Evolutionary conservation across 2,329 filamentous ascomycete genomes (phyloP).

Genomic region (Grosmannia clavigera): DNA sequence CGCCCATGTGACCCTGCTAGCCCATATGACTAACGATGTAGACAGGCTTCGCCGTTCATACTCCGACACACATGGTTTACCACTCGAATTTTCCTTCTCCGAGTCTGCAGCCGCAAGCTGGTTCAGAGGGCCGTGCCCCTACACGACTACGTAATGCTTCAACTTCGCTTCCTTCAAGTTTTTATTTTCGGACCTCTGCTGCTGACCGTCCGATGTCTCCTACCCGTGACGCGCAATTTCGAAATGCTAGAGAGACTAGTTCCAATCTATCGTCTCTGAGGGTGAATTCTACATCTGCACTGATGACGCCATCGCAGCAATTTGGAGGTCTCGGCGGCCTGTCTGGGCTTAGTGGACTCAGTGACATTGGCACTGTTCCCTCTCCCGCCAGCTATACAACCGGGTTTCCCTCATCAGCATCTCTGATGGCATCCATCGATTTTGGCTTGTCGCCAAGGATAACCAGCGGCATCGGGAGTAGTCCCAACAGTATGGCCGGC

Average conservation of each 20-base stretch:
- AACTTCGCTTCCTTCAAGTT: constrained; percentile 27
- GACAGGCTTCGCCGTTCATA: constrained; percentile 33
- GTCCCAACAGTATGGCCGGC: constrained; percentile 21
- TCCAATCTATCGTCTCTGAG: neutral
- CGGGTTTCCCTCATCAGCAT: constrained; percentile 25
- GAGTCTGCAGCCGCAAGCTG: constrained; percentile 26
- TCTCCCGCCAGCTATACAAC: neutral
- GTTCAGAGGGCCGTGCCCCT: constrained; percentile 25
- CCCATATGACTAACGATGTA: constrained; percentile 12
- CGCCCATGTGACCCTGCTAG: neutral
- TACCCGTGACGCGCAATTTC: neutral
- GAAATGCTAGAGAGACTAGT: neutral
- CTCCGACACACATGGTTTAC: constrained; percentile 38
- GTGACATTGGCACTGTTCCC: neutral
- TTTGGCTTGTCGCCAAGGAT: constrained; percentile 27
- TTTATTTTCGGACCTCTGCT: constrained; percentile 24
- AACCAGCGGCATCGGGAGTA: constrained; percentile 21
- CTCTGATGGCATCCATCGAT: constrained; percentile 40
- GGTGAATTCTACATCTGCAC: neutral
- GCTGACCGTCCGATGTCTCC: too few relatives aligned
- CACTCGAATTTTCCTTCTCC: constrained; percentile 26
- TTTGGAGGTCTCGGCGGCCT: neutral
- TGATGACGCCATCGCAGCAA: neutral
- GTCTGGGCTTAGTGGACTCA: neutral
- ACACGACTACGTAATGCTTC: constrained; percentile 39